phyloP scores from a whole-genome alignment of 768 basidiomycete species.

The Royoungia palumana region DNA sequence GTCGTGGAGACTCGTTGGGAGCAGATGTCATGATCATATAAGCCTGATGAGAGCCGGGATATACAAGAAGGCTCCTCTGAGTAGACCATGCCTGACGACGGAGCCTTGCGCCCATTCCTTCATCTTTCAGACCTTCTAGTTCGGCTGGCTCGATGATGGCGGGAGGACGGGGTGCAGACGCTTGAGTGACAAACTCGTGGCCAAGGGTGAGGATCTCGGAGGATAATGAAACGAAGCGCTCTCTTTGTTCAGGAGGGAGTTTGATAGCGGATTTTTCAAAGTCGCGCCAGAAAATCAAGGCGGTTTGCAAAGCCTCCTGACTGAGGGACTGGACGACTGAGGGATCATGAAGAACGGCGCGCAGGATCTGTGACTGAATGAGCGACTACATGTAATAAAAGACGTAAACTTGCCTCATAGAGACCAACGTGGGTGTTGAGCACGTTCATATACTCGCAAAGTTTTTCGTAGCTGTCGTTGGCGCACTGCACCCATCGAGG shows the following conservation, averaged over 20 bases:
- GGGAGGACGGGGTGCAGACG: constrained; percentile 59
- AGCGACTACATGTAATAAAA: constrained; percentile 16
- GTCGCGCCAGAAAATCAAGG: constrained; percentile 92
- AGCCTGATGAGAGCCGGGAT: constrained; percentile 85
- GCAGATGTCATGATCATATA: constrained; percentile 92
- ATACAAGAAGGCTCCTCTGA: constrained; percentile 70
- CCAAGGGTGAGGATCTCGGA: constrained; percentile 87
- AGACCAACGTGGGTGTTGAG: constrained; percentile 91
- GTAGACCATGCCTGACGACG: constrained; percentile 76
- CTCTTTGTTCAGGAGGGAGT: constrained; percentile 71
- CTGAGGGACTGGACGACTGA: constrained; percentile 62
- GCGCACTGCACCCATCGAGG: constrained; percentile 77
- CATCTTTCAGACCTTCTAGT: constrained; percentile 68
- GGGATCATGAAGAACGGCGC: constrained; percentile 64
- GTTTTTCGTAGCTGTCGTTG: constrained; percentile 82
- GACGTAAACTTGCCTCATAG: constrained; percentile 64
- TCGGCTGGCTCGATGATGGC: constrained; percentile 66
- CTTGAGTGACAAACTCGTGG: constrained; percentile 76
- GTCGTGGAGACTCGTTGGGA: constrained; percentile 77
- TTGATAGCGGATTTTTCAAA: constrained; percentile 97
- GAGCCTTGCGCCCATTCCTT: constrained; percentile 70
- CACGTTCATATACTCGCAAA: constrained; percentile 98
- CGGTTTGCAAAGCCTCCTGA: constrained; percentile 79
- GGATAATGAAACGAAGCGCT: constrained; percentile 84
- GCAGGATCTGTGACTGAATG: constrained; percentile 53